These are phyloP conservation scores for Candida krabiensis DNA, from an alignment of 805 yeast genomes.

Conservation along the genomic window DNA sequence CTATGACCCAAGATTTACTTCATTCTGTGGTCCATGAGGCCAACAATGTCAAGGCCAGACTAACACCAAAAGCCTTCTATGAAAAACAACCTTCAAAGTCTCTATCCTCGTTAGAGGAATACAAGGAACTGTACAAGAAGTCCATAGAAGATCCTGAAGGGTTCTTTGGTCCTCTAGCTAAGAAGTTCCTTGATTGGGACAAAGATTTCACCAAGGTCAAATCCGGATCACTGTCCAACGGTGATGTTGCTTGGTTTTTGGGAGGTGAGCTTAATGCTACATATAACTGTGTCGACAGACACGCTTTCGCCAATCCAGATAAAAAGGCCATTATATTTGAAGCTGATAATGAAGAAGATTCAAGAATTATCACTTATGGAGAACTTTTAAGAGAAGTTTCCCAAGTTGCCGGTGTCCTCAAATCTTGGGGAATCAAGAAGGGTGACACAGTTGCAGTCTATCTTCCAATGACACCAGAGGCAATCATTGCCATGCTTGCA, in stretches of 20 bases:
- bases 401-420: constrained; percentile 80
- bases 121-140: constrained; percentile 65
- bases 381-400: constrained; percentile 84
- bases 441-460: constrained; percentile 98
- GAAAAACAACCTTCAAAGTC: constrained; percentile 62
- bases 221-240: constrained; percentile 65
- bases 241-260: constrained; percentile 90
- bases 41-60: constrained; percentile 47
- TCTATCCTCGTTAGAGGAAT: constrained; percentile 62
- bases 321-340: constrained; percentile 86
- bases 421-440: constrained; percentile 81
- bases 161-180: constrained; percentile 79
- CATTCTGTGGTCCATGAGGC: constrained; percentile 64
- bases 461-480: constrained; percentile 97
- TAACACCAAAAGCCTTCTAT: constrained; percentile 55
- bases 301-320: constrained; percentile 84
- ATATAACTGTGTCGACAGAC: constrained; percentile 93
- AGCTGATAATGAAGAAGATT: constrained; percentile 85
- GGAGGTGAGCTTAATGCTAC: constrained; percentile 92
- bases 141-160: constrained; percentile 77
- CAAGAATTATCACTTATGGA: constrained; percentile 75
- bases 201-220: constrained; percentile 66
- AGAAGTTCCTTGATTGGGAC: constrained; percentile 75
- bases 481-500: constrained; percentile 91
- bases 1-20: constrained; percentile 24